Conservation (phyloP, 805 yeast genomes). For the Candida coleopterorum region DNA sequence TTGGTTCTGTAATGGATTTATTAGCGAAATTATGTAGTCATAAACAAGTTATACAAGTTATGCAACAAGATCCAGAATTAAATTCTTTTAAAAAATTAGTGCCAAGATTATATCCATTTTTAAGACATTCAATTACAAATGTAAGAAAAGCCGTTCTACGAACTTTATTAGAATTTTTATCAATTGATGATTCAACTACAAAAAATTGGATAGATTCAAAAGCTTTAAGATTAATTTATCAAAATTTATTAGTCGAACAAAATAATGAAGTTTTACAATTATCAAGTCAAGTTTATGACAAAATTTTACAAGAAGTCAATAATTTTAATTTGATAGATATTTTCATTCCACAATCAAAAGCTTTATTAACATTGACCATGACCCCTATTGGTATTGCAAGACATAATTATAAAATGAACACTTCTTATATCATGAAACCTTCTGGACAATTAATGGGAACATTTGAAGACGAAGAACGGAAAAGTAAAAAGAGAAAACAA, state of each 20-base stretch:
- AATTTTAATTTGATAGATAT: conserved; percentile 37
- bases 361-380: conserved; percentile 64
- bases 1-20: conserved; percentile 93
- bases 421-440: conserved; percentile 70
- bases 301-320: conserved; percentile 45
- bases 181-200: conserved; percentile 45
- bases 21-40: conserved; percentile 83
- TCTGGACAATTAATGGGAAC: conserved; percentile 51
- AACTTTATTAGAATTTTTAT: conserved; percentile 72
- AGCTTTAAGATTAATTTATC: conserved; percentile 71
- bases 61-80: conserved; percentile 55
- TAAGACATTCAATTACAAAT: conserved; percentile 88
- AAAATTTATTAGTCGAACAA: conserved; percentile 86
- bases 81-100: conserved; percentile 69
- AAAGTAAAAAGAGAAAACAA: conserved; percentile 48
- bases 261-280: conserved; percentile 64
- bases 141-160: conserved; percentile 86
- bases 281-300: conserved; percentile 58
- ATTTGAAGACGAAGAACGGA: conserved; percentile 23
- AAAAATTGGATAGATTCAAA: conserved; percentile 77
- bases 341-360: conserved; percentile 53
- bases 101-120: conserved; percentile 88
- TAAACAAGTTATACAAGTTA: conserved; percentile 65
- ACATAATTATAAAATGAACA: conserved; percentile 79
- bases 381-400: conserved; percentile 96